phyloP scores from a whole-genome alignment of 371 early-diverging fungal genomes.

The Mucor indicus region DNA sequence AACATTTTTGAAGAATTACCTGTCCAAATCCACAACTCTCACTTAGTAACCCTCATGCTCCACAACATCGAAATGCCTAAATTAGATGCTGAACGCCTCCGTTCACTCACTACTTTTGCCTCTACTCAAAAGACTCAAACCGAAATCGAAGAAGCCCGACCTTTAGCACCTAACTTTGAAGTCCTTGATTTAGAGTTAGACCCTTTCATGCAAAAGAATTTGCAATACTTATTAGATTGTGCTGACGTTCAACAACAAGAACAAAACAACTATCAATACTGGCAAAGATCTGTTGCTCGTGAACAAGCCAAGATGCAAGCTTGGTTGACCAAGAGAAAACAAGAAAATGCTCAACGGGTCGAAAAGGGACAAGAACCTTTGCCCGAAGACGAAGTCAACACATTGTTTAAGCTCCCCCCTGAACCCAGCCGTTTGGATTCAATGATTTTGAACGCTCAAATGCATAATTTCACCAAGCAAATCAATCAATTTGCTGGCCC shows the following conservation, averaged over 20 bases:
- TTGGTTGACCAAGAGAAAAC: conserved; percentile 58
- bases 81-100: conserved; percentile 42
- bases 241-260: conserved; percentile 90
- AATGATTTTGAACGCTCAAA: conserved; percentile 84
- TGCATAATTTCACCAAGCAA: conserved; percentile 89
- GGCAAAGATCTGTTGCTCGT: conserved; percentile 87
- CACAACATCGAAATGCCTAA: conserved; percentile 70
- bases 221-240: conserved; percentile 84
- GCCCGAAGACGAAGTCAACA: conserved; percentile 77
- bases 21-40: conserved; percentile 81
- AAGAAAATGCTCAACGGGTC: conserved; percentile 77
- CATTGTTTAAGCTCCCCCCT: conserved; percentile 65
- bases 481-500: conserved; percentile 89
- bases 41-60: conserved; percentile 78
- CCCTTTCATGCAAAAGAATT: conserved; percentile 82
- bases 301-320: conserved; percentile 77
- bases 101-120: conserved; percentile 45
- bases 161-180: conserved; percentile 80
- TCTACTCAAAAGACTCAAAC: conserved; percentile 34
- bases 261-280: conserved; percentile 90
- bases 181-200: conserved; percentile 80
- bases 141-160: conserved; percentile 46
- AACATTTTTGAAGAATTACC: conserved; percentile 91
- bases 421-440: conserved; percentile 92
- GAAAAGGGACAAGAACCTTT: conserved; percentile 74